A percentile compares a stretch with the other conserved stretches of the same genome.
Evolutionary conservation across 768 basidiomycete genomes (phyloP).

Genomic region (Mycena capillaripes): DNA sequence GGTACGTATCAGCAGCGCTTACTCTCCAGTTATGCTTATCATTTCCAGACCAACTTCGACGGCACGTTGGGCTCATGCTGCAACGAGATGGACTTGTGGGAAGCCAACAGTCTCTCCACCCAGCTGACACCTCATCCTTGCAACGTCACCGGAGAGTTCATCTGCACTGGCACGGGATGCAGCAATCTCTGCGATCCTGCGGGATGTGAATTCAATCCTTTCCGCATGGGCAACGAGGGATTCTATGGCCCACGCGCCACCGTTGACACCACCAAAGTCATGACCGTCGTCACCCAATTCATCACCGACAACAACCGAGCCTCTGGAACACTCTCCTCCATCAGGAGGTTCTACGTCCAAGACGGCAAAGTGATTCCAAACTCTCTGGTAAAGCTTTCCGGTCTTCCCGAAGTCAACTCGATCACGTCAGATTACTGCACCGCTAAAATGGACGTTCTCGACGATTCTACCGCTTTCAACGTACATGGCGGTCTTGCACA

Average conservation of each 20-base stretch:
- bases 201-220: conserved; percentile 65
- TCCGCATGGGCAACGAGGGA: conserved; percentile 56
- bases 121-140: conserved; percentile 56
- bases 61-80: conserved; percentile 54
- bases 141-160: conserved; percentile 46
- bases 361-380: conserved; percentile 58
- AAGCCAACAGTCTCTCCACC: conserved; percentile 53
- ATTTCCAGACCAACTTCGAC: conserved; percentile 48
- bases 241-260: conserved; percentile 57
- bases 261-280: conserved; percentile 56
- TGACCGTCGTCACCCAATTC: conserved; percentile 57
- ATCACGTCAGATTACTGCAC: conserved; percentile 53
- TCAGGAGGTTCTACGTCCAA: conserved; percentile 60
- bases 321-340: conserved; percentile 53
- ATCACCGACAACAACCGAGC: conserved; percentile 48
- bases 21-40: conserved; percentile 42
- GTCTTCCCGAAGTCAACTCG: conserved; percentile 47
- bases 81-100: conserved; percentile 59
- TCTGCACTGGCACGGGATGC: conserved; percentile 48
- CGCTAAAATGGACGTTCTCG: conserved; percentile 50
- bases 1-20: conserved; percentile 46
- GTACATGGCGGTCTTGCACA: conserved; percentile 47
- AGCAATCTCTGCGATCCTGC: conserved; percentile 54
- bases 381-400: conserved; percentile 47
- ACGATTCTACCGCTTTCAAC: conserved; percentile 51